Conservation (phyloP, 2,329 filamentous ascomycete genomes). For the Ploettnerulaceae sp. region DNA sequence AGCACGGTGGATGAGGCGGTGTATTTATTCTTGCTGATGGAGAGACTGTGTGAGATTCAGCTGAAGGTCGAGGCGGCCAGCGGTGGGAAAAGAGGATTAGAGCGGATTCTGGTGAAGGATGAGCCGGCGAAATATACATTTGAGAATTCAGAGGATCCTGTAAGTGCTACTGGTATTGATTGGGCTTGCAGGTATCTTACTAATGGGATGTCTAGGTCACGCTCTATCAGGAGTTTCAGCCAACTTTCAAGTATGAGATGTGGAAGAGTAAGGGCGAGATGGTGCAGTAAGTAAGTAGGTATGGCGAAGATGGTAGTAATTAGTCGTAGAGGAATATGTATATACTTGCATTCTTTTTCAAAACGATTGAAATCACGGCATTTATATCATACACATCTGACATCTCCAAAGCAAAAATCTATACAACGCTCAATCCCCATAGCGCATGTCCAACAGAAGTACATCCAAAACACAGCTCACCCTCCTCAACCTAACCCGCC, state of each 20-base stretch:
- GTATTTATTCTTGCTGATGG: constrained; percentile 5
- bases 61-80: constrained; percentile 1
- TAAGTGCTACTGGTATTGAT: neutral
- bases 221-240: constrained; percentile 1
- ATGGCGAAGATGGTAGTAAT: no score
- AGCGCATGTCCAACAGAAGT: no score
- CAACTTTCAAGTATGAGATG: constrained; percentile 4
- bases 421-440: no score
- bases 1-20: constrained; percentile 5
- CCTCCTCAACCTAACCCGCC: no score
- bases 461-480: no score
- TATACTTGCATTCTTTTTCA: no score
- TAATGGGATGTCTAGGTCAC: neutral
- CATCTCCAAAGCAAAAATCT: no score
- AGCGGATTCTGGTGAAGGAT: neutral
- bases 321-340: no score
- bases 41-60: constrained; percentile 3
- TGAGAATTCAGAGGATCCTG: constrained; percentile 4
- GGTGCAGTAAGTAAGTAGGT: no score
- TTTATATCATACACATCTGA: no score
- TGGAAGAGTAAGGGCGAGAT: constrained; percentile 11
- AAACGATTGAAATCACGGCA: no score
- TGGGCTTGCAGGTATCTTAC: neutral
- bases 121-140: constrained; percentile 7
- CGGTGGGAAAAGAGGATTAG: neutral